Conservation (phyloP, 345 rosid species). For the Balakata baccata region DNA sequence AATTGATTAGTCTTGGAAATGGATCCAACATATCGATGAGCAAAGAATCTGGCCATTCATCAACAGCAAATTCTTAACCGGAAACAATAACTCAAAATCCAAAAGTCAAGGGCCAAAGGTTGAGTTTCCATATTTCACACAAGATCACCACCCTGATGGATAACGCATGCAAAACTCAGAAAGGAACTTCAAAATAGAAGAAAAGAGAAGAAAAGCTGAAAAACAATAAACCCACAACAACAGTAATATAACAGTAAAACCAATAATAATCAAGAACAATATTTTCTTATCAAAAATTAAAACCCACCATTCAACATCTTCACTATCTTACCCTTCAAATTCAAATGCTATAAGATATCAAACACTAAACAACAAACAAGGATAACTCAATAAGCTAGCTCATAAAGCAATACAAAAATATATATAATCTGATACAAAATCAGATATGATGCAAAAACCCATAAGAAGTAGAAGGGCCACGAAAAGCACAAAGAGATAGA, state of each 20-base stretch:
- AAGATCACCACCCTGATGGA: neutral
- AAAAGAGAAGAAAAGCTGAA: neutral
- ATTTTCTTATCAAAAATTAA: neutral
- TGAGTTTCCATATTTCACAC: neutral
- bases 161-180: slow-evolving; percentile 31
- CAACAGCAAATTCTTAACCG: neutral
- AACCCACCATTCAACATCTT: slow-evolving; percentile 7
- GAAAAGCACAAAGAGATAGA: neutral
- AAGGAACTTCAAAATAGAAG: neutral
- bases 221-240: neutral
- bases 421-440: too few species aligned
- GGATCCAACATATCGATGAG: slow-evolving; percentile 1
- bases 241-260: neutral
- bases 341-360: slow-evolving; percentile 5
- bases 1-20: neutral
- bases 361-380: slow-evolving; percentile 1
- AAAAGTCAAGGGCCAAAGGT: neutral
- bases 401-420: neutral
- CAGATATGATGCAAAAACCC: too few species aligned
- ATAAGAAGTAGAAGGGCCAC: too few species aligned
- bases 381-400: neutral
- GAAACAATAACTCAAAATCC: neutral
- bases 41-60: neutral
- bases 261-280: slow-evolving; percentile 1
- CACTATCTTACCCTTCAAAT: slow-evolving; percentile 10